phyloP scores from a whole-genome alignment of 495 filamentous ascomycete genomes.

The Cercophora sp. region DNA sequence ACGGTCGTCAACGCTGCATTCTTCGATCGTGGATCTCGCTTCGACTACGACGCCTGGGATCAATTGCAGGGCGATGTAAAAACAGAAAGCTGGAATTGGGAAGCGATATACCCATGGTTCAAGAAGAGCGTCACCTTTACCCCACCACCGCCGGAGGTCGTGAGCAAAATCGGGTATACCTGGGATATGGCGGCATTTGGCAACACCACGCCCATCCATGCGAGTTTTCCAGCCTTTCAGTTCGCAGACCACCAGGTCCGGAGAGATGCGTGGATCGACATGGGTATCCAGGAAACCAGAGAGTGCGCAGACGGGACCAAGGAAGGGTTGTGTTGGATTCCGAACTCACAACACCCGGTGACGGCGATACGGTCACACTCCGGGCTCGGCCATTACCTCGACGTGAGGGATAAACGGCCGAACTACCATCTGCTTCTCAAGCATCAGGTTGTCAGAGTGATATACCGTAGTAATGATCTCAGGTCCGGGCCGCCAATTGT shows the following conservation, averaged over 20 bases:
- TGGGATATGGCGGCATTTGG: constrained; percentile 18
- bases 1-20: constrained; percentile 10
- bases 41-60: constrained; percentile 51
- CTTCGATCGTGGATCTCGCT: constrained; percentile 24
- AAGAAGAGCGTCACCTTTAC: constrained; percentile 32
- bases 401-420: constrained; percentile 20
- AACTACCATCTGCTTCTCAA: constrained; percentile 34
- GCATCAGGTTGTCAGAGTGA: constrained; percentile 21
- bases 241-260: constrained; percentile 18
- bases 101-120: constrained; percentile 38
- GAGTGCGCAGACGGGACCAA: constrained; percentile 23
- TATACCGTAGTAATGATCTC: constrained; percentile 9
- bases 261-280: constrained; percentile 17
- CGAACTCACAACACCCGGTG: constrained; percentile 25
- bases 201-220: constrained; percentile 12
- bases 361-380: constrained; percentile 33
- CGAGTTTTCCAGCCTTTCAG: constrained; percentile 17
- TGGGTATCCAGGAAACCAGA: constrained; percentile 8
- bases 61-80: constrained; percentile 37
- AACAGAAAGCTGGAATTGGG: constrained; percentile 28
- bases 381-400: constrained; percentile 34
- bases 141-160: constrained; percentile 10
- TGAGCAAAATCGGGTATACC: constrained; percentile 13
- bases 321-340: constrained; percentile 25
- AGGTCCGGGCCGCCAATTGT: constrained; percentile 14